Percentiles rank a stretch among this genome's conserved stretches.
Evolutionary conservation across 352 stramenopile genomes (phyloP).

Genomic region (Phytophthora fragariae): DNA sequence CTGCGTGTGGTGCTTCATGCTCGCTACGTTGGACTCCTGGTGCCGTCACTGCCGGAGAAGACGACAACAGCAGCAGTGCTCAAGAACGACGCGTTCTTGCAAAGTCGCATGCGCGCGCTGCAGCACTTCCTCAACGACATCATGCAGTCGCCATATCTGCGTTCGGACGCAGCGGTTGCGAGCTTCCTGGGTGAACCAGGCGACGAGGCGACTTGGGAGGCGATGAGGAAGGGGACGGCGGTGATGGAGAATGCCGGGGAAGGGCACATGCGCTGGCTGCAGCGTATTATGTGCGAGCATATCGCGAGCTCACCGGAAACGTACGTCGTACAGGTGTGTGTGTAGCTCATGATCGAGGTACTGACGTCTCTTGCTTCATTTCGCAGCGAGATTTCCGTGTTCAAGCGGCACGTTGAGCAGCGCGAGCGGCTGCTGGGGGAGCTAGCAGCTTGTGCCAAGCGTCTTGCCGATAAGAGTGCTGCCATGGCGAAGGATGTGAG

Average conservation of each 20-base stretch:
- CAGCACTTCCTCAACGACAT: conserved; percentile 66
- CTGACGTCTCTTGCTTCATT: background rate
- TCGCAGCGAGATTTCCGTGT: conserved; percentile 53
- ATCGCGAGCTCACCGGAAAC: conserved; percentile 43
- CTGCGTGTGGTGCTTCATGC: conserved; percentile 65
- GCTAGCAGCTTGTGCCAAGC: conserved; percentile 62
- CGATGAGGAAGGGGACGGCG: conserved; percentile 55
- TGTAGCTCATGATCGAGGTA: background rate
- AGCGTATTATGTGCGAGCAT: conserved; percentile 54
- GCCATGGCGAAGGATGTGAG: conserved; percentile 63
- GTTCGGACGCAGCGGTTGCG: conserved; percentile 58
- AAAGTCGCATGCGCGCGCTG: conserved; percentile 67
- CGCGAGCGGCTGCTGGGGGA: conserved; percentile 59
- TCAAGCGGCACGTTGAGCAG: conserved; percentile 70
- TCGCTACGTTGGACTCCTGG: conserved; percentile 70
- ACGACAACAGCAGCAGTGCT: conserved; percentile 48
- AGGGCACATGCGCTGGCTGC: conserved; percentile 75
- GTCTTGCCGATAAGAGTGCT: conserved; percentile 64
- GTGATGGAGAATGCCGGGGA: conserved; percentile 68
- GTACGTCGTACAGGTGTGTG: conserved; percentile 28
- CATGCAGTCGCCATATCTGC: conserved; percentile 66
- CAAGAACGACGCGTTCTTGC: conserved; percentile 63
- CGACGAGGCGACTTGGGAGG: conserved; percentile 68
- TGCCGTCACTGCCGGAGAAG: conserved; percentile 78
- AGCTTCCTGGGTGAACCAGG: conserved; percentile 51